Base-by-base conservation (phyloP, 75 land plant species). In the Sequoiadendron giganteum region DNA sequence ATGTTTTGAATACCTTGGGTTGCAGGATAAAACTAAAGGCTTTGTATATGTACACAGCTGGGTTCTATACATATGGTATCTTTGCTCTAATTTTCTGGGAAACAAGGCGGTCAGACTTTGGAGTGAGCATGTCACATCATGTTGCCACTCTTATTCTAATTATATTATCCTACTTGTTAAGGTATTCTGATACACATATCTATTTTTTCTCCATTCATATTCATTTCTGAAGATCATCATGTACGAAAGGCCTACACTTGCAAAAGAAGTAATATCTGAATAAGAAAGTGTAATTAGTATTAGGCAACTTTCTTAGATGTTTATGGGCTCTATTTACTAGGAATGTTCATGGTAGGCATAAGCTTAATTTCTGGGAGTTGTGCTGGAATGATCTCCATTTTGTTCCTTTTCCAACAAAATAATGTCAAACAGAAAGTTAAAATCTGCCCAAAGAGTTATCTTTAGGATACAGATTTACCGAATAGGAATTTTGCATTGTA, bases 71-170 rank as follows among this genome's bases (percentile, higher is more conserved):
- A 55, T 98, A 98, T 86, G 96, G 99, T 42, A 95, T 98, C n/a
- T 96, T 96, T 91, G 99, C 99, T 19, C 87, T 98, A 87, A 89
- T 98, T 13, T 96, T 98, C 30, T 98, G 99, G 99, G 99, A 98
- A 87, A 98, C 99, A 56, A 93, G 96, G 90, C 92, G 99, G 32
- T 92, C 95, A 75, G 99, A 98, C 81, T 97, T 93, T 88, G 97
- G 94, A 28, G 99, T 97, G 45, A 97, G 95, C 79, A 95, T 98
- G 99, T 85, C 94, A 38, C 99, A 98, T 90, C 99, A 98, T 88
- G 93, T 98, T 54, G 94, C 94, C 34, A 94, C 99, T 80, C 77
- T 93, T 58, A 72, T 92, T 86, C 97, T 98, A 49, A 98, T 98
- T 85, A 90, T 91, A 58, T 88, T 94, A n/a, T 96, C 98, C 54